phyloP scores from a whole-genome alignment of 352 stramenopile species.

The Phytophthora pisi region DNA sequence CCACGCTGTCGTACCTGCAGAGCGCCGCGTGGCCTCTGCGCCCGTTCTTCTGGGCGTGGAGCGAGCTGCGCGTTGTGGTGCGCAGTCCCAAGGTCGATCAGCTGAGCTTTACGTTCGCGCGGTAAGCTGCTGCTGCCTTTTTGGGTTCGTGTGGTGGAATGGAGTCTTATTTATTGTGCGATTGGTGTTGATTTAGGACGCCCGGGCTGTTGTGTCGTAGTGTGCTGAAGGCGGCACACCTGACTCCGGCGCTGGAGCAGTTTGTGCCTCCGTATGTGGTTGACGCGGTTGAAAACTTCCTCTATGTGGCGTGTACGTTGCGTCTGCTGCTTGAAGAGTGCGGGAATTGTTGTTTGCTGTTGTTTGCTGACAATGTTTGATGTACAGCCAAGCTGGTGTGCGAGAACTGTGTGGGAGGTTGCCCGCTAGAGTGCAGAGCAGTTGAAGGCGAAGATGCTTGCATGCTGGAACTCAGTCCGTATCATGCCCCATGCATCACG shows the following conservation, averaged over 20 bases:
- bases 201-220: slow-evolving; percentile 61
- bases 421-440: slow-evolving; percentile 55
- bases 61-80: slow-evolving; percentile 70
- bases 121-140: slow-evolving; percentile 33
- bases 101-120: slow-evolving; percentile 60
- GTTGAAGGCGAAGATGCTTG: slow-evolving; percentile 37
- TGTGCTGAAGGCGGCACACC: slow-evolving; percentile 49
- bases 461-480: slow-evolving; percentile 74
- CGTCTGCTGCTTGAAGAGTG: slow-evolving; percentile 2
- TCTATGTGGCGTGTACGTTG: slow-evolving; percentile 54
- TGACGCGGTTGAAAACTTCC: slow-evolving; percentile 43
- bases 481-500: slow-evolving; percentile 82
- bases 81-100: slow-evolving; percentile 50
- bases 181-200: slow-evolving; percentile 35
- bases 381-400: slow-evolving; percentile 64
- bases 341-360: neutral
- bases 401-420: slow-evolving; percentile 76
- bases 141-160: neutral
- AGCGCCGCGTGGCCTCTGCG: slow-evolving; percentile 62
- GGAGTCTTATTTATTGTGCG: slow-evolving; percentile 17
- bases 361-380: slow-evolving; percentile 6
- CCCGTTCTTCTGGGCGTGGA: slow-evolving; percentile 83
- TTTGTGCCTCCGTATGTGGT: slow-evolving; percentile 49
- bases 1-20: slow-evolving; percentile 58
- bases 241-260: slow-evolving; percentile 45